Percentiles rank a stretch among this genome's conserved stretches.
Evolutionary conservation across 1,284 basidiomycete genomes (phyloP).

Genomic region (Apiotrichum veenhuisii): DNA sequence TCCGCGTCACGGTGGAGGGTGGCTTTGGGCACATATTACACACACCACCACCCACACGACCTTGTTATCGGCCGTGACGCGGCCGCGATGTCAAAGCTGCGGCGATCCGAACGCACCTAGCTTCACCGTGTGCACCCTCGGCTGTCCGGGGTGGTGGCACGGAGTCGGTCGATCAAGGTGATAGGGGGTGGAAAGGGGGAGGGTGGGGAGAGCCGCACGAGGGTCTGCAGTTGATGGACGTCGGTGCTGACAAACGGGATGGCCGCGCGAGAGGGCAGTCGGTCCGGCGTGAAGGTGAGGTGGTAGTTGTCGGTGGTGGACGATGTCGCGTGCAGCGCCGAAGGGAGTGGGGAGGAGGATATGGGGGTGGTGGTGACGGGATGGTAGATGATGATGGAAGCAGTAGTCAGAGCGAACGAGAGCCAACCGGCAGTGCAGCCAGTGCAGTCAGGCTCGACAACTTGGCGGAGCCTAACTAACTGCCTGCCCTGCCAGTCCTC

Average conservation of each 20-base stretch:
- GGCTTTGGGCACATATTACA: too few relatives aligned
- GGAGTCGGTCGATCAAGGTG: slow-evolving; percentile 7
- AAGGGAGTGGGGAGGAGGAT: background rate
- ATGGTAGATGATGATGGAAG: background rate
- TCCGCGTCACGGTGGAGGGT: background rate
- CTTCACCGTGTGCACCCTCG: slow-evolving; percentile 27
- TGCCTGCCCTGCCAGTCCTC: too few relatives aligned
- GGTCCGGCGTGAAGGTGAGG: background rate
- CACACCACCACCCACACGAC: too few relatives aligned
- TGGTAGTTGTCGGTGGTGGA: background rate
- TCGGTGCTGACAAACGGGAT: background rate
- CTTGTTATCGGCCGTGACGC: background rate
- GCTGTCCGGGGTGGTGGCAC: slow-evolving; percentile 16
- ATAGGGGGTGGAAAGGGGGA: background rate
- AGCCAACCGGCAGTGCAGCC: too few relatives aligned
- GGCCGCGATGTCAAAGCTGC: too few relatives aligned
- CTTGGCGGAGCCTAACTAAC: too few relatives aligned
- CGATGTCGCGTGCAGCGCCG: background rate
- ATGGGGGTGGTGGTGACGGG: slow-evolving; percentile 1
- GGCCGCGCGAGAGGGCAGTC: background rate
- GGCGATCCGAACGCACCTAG: slow-evolving; percentile 12
- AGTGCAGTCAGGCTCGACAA: too few relatives aligned
- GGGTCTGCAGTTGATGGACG: background rate
- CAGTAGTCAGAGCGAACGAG: background rate
- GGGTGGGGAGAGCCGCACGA: background rate